A percentile compares a stretch with the other conserved stretches of the same genome.
Conservation (phyloP, 1,139 yeast species). For the Insectozyma bohioensis region DNA sequence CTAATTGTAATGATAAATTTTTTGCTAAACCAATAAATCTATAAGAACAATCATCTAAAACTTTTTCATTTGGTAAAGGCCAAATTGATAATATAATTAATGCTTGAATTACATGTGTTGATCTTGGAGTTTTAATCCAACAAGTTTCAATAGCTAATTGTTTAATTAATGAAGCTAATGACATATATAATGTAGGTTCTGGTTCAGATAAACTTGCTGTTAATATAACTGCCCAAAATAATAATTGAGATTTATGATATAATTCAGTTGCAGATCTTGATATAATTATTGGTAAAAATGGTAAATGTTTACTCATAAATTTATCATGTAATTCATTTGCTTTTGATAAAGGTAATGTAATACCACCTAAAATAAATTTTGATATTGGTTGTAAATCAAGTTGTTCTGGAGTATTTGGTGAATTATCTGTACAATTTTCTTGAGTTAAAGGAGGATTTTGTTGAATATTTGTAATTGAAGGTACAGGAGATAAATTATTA, state of each 20-base stretch:
- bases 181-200: constrained; percentile 77
- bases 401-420: constrained; percentile 16
- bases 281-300: constrained; percentile 76
- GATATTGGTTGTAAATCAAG: constrained; percentile 19
- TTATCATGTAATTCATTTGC: constrained; percentile 72
- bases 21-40: constrained; percentile 87
- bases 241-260: constrained; percentile 76
- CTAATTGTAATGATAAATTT: constrained; percentile 79
- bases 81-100: constrained; percentile 77
- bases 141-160: constrained; percentile 90
- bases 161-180: constrained; percentile 74
- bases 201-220: constrained; percentile 88
- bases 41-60: constrained; percentile 87
- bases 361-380: constrained; percentile 75
- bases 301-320: constrained; percentile 67
- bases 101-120: constrained; percentile 92
- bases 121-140: constrained; percentile 91
- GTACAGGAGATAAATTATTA: constrained; percentile 12
- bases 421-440: constrained; percentile 28
- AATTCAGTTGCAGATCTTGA: constrained; percentile 74
- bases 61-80: constrained; percentile 94
- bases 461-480: constrained; percentile 12
- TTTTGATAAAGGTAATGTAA: constrained; percentile 59
- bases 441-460: constrained; percentile 11
- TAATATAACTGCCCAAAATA: constrained; percentile 88